Base-by-base conservation (phyloP, 2,329 filamentous ascomycete genomes). In the Aspergillus sp. region DNA sequence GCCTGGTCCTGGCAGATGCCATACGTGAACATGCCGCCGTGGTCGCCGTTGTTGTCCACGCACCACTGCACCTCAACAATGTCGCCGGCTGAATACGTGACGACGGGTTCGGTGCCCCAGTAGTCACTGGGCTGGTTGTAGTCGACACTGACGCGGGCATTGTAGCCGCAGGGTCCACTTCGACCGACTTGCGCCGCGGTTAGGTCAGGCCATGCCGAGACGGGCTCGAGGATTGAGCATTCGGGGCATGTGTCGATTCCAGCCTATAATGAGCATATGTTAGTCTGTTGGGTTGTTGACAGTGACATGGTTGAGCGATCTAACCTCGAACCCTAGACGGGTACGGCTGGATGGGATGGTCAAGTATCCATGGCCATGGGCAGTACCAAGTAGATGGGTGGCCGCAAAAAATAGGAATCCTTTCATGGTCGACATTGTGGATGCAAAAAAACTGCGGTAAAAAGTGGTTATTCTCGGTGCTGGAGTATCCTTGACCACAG, bases 21-120 rank as follows among this genome's bases (percentile, higher is more conserved):
- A 69, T 84, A 85, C 66, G 72, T 78, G 71, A 84, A 85, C 83
- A 85, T 85, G 70, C 83, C 84, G 28, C 83, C 83, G 64, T 85
- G 83, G 64, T 85, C 83, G 0, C 84, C 84, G 65, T 85, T 85
- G 71, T 84, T 73, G 66, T 86, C 84, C 19, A 85, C 78, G 56
- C 84, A 85, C 84, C 84, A 85, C 68, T 84, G 74, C 0, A 85
- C 83, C 25, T 83, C 80, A 25, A 85, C 71, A 0, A 77, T 70
- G 9, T 84, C 73, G 0, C 83, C 83, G 0, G 80, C 72, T 0
- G 71, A 70, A 70, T 84, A 85, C 1, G 77, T 82, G 2, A 69
- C 77, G 0, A 84, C 80, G 0, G 77, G 71, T 0, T 72, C 57
- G 9, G 69, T 74, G 23, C 83, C 83, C 82, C 82, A 85, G 68